Conservation (phyloP, 371 early-diverging fungal genomes). For the Mortierella sp. region DNA sequence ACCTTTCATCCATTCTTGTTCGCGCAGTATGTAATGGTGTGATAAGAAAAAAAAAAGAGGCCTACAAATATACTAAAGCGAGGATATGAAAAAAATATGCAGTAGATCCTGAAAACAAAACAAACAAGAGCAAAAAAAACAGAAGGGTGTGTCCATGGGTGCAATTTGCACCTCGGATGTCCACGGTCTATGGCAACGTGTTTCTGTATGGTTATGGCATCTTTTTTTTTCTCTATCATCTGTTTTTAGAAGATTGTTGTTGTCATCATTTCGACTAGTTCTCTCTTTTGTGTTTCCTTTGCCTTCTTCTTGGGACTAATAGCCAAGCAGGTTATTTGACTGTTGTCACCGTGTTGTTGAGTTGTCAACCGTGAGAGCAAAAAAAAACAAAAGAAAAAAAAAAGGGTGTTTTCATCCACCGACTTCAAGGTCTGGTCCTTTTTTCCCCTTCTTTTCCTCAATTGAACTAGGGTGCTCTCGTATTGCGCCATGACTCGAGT, state of each 20-base stretch:
- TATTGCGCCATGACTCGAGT: constrained; percentile 10
- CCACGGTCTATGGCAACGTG: not conserved
- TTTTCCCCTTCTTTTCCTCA: not conserved
- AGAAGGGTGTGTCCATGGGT: not conserved
- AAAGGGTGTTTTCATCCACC: not conserved
- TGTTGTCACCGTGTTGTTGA: too few relatives aligned
- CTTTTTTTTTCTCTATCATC: not conserved
- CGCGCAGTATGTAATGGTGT: not conserved
- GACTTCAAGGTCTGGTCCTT: too few relatives aligned
- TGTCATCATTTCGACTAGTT: not conserved
- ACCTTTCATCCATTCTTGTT: not conserved
- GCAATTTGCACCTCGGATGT: not conserved
- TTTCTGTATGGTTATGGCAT: constrained; percentile 5
- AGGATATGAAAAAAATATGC: not conserved
- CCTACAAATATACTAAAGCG: not conserved
- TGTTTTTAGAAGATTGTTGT: not conserved
- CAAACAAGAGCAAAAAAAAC: not conserved
- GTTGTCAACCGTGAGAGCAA: too few relatives aligned
- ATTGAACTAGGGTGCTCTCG: not conserved
- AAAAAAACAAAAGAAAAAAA: not conserved
- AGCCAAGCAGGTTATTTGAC: constrained; percentile 3
- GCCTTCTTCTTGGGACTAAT: not conserved
- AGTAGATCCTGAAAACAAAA: not conserved
- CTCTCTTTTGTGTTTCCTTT: too few relatives aligned
- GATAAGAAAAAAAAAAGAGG: not conserved